phyloP scores from a whole-genome alignment of 805 yeast genomes.

The Hanseniaspora meyeri region DNA sequence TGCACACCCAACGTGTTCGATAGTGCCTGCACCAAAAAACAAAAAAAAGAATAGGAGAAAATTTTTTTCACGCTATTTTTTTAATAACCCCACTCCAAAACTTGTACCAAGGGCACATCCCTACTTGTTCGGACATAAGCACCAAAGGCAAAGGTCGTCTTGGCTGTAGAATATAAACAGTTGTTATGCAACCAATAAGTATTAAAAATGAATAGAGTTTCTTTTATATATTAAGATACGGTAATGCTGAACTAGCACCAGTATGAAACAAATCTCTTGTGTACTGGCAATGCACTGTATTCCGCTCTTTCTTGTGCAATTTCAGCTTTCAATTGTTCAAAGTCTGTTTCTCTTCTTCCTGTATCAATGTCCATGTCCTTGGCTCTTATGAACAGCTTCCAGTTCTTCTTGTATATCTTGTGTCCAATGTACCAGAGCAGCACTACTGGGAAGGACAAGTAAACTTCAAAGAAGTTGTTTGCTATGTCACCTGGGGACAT shows the following conservation, averaged over 20 bases:
- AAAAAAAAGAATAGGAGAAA: too few species aligned
- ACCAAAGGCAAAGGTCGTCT: too few species aligned
- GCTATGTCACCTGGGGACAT: constrained; percentile 35
- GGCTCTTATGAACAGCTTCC: constrained; percentile 33
- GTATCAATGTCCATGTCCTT: constrained; percentile 48
- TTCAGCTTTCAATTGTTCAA: constrained; percentile 41
- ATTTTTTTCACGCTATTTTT: too few species aligned
- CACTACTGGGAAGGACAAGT: constrained; percentile 53
- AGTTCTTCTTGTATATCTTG: constrained; percentile 40
- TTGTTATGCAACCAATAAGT: too few species aligned
- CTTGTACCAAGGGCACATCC: too few species aligned
- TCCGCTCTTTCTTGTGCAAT: constrained; percentile 40
- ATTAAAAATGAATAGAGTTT: too few species aligned
- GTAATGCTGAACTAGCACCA: constrained; percentile 34
- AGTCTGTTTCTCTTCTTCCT: constrained; percentile 48
- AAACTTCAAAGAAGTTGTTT: constrained; percentile 48
- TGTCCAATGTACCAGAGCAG: constrained; percentile 45
- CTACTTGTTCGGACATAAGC: too few species aligned
- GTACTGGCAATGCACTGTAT: constrained; percentile 35
- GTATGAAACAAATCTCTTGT: constrained; percentile 32
- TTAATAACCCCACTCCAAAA: too few species aligned
- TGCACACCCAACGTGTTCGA: too few species aligned
- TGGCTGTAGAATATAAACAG: too few species aligned
- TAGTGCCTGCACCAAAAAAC: too few species aligned
- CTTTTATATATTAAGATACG: too few species aligned